phyloP scores from a whole-genome alignment of 768 basidiomycete genomes.

The Podaxis pistillaris region DNA sequence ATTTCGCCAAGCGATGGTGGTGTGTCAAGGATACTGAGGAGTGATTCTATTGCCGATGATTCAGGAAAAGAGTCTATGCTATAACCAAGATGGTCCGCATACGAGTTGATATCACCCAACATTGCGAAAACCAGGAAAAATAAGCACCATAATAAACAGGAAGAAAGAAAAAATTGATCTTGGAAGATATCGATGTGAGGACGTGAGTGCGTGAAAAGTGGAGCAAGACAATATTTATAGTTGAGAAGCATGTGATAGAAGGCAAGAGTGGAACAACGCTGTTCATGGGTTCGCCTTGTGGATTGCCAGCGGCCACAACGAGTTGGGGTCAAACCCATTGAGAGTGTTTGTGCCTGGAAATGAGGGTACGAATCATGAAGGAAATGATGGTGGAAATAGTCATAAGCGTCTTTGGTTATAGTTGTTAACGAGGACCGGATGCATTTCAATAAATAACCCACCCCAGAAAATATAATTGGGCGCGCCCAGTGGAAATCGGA shows the following conservation, averaged over 20 bases:
- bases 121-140: too few species aligned
- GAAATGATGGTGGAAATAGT: background rate
- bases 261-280: background rate
- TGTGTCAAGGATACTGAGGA: background rate
- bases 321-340: background rate
- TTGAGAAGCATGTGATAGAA: background rate
- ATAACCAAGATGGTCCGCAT: too few species aligned
- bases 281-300: background rate
- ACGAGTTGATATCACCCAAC: too few species aligned
- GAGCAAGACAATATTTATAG: background rate
- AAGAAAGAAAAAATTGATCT: background rate
- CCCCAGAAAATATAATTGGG: constrained; percentile 44
- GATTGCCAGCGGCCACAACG: background rate
- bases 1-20: background rate
- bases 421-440: background rate
- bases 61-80: too few species aligned
- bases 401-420: background rate
- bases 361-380: constrained; percentile 4
- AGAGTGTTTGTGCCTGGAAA: constrained; percentile 4
- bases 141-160: too few species aligned
- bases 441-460: constrained; percentile 21
- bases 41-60: background rate
- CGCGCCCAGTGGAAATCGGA: constrained; percentile 40
- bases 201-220: background rate
- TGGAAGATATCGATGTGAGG: background rate